These are phyloP conservation scores for Peniophora sp. DNA, from an alignment of 1,284 basidiomycete species.

Conservation along the genomic window DNA sequence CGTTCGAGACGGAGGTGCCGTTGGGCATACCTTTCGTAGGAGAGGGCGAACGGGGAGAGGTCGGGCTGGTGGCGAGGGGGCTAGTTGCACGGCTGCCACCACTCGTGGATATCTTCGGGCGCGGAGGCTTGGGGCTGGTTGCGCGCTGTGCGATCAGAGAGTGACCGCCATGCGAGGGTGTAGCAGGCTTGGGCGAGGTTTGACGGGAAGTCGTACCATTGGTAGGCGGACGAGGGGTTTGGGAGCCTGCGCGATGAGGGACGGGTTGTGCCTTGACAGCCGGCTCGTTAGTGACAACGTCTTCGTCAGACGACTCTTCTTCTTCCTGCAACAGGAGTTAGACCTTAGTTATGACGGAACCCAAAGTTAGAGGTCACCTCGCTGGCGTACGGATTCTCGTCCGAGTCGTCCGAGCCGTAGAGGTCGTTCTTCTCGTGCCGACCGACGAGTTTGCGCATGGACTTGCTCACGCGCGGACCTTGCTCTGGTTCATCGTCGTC, in stretches of 20 bases:
- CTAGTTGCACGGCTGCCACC: constrained; percentile 44
- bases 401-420: constrained; percentile 76
- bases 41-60: constrained; percentile 10
- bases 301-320: constrained; percentile 48
- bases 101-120: constrained; percentile 32
- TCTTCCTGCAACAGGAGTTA: constrained; percentile 29
- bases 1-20: constrained; percentile 21
- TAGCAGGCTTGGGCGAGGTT: constrained; percentile 34
- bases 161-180: constrained; percentile 53
- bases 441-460: constrained; percentile 70
- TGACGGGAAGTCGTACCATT: constrained; percentile 33
- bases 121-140: constrained; percentile 65
- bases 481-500: constrained; percentile 60
- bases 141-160: constrained; percentile 76
- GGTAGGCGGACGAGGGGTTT: constrained; percentile 16
- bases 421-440: constrained; percentile 66
- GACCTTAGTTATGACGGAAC: constrained; percentile 4
- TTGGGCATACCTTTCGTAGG: constrained; percentile 13
- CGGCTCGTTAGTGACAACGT: constrained; percentile 42
- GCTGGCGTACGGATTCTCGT: constrained; percentile 73
- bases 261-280: constrained; percentile 46
- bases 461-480: constrained; percentile 51
- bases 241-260: constrained; percentile 25
- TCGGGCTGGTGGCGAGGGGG: constrained; percentile 42
- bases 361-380: constrained; percentile 39